A percentile compares a stretch with the other conserved stretches of the same genome.
These are phyloP conservation scores for Xylaria longipes DNA, from an alignment of 495 filamentous ascomycete species.

Conservation along the genomic window DNA sequence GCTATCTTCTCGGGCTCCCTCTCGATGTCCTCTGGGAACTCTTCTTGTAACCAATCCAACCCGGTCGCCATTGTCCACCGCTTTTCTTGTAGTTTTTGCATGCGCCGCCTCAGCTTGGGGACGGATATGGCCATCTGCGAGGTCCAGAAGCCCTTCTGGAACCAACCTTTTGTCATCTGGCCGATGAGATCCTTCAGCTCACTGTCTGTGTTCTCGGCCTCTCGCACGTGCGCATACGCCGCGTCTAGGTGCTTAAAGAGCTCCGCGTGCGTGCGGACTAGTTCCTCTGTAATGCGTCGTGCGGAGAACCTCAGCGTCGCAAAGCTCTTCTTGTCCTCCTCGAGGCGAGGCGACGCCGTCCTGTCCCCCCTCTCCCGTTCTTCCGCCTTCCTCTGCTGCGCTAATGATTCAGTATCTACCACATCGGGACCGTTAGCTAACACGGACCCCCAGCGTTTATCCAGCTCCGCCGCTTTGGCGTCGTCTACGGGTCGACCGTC, in stretches of 20 bases:
- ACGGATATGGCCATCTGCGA: background rate
- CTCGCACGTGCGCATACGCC: background rate
- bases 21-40: conserved; percentile 1
- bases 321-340: background rate
- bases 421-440: background rate
- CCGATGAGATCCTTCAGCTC: background rate
- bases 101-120: background rate
- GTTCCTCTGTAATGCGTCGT: background rate
- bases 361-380: background rate
- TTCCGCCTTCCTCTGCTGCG: background rate
- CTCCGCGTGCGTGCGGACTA: background rate
- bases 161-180: background rate
- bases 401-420: background rate
- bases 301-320: background rate
- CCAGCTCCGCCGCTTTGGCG: background rate
- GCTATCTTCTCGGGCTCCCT: background rate
- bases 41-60: background rate
- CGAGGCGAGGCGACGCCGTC: background rate
- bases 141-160: background rate
- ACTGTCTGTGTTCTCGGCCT: background rate
- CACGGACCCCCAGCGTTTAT: background rate
- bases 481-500: background rate
- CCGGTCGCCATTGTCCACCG: background rate
- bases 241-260: conserved; percentile 2
- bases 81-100: background rate